phyloP scores from a whole-genome alignment of 2,329 filamentous ascomycete genomes.

The Sarocladium brachiariae region DNA sequence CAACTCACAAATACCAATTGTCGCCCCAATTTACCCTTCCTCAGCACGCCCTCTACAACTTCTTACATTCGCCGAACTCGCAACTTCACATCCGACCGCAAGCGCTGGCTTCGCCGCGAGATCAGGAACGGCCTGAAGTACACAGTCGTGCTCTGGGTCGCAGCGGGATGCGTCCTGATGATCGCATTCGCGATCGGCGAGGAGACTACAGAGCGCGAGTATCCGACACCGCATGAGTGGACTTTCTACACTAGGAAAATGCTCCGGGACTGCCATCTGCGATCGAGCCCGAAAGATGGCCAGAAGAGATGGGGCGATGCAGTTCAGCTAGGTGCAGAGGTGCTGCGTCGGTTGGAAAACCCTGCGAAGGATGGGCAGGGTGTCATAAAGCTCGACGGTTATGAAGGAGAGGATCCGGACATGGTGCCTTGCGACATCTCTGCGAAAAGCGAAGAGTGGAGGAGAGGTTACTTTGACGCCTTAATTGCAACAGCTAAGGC shows the following conservation, averaged over 20 bases:
- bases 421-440: slow-evolving; percentile 71
- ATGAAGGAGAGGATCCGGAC: slow-evolving; percentile 37
- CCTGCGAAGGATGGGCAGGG: slow-evolving; percentile 60
- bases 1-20: slow-evolving; percentile 23
- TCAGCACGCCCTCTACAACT: slow-evolving; percentile 17
- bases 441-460: slow-evolving; percentile 75
- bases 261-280: slow-evolving; percentile 57
- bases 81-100: slow-evolving; percentile 72
- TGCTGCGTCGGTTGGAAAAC: slow-evolving; percentile 51
- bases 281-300: slow-evolving; percentile 44
- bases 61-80: slow-evolving; percentile 33
- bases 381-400: slow-evolving; percentile 40
- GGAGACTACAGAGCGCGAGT: slow-evolving; percentile 66
- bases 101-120: slow-evolving; percentile 63
- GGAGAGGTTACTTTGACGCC: slow-evolving; percentile 75
- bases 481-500: slow-evolving; percentile 71
- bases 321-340: not conserved
- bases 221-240: slow-evolving; percentile 83
- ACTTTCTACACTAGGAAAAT: slow-evolving; percentile 60
- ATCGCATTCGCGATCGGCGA: slow-evolving; percentile 62
- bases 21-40: slow-evolving; percentile 38
- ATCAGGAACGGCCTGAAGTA: slow-evolving; percentile 63
- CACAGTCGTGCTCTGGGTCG: slow-evolving; percentile 58
- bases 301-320: not conserved
- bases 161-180: slow-evolving; percentile 51